phyloP scores from a whole-genome alignment of 129 eudicot genomes.

The Tagetes erecta region DNA sequence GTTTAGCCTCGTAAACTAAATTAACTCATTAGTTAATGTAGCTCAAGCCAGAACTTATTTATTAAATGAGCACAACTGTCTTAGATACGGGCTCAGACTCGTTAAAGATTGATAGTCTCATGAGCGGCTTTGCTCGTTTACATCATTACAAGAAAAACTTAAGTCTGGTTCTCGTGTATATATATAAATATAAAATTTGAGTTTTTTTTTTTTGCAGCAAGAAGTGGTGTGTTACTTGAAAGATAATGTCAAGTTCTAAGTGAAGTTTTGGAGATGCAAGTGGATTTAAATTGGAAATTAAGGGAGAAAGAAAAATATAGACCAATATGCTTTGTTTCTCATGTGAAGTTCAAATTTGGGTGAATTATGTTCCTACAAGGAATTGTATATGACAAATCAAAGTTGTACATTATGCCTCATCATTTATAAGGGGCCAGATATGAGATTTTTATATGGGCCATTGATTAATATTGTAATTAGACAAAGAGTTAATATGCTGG shows the following conservation, averaged over 20 bases:
- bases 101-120: no score
- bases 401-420: neutral
- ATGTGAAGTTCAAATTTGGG: neutral
- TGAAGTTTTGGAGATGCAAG: neutral
- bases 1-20: no score
- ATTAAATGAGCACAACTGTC: no score
- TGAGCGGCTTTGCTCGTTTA: neutral
- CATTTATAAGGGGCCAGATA: neutral
- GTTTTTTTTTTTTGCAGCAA: slow-evolving; percentile 57
- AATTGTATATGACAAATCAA: neutral
- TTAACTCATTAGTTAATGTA: no score
- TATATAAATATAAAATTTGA: no score
- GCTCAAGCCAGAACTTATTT: no score
- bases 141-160: neutral
- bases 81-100: no score
- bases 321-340: neutral
- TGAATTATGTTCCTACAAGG: neutral
- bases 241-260: slow-evolving; percentile 78
- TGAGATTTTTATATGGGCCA: neutral
- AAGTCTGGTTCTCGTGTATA: no score
- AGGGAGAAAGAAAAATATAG: neutral
- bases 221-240: slow-evolving; percentile 85
- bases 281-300: slow-evolving; percentile 2
- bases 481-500: neutral
- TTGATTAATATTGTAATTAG: no score